These are phyloP conservation scores for Bipolaris bicolor DNA, from an alignment of 2,329 filamentous ascomycete species.

Conservation along the genomic window DNA sequence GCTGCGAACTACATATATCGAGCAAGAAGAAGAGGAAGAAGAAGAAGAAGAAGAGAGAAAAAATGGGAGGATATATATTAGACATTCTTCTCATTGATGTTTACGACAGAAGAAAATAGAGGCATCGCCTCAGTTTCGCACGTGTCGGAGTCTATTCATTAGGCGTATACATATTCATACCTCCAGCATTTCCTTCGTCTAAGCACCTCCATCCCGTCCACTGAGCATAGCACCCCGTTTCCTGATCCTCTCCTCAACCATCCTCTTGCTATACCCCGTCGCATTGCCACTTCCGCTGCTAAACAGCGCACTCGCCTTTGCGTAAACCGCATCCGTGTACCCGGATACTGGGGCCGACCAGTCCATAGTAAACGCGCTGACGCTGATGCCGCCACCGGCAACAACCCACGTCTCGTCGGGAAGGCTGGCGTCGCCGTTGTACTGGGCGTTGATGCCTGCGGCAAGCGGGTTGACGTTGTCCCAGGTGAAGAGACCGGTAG, in stretches of 20 bases:
- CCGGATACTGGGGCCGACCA: constrained; percentile 55
- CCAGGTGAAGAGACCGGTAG: constrained; percentile 55
- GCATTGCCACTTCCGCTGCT: constrained; percentile 5
- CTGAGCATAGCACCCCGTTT: constrained; percentile 22
- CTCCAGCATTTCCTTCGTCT: too few relatives aligned
- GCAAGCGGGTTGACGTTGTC: constrained; percentile 56
- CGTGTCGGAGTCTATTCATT: too few relatives aligned
- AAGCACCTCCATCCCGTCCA: constrained; percentile 10
- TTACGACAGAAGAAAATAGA: not conserved
- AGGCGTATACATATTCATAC: too few relatives aligned
- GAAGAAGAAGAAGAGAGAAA: too few relatives aligned
- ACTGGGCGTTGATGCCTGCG: constrained; percentile 58
- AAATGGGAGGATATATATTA: too few relatives aligned
- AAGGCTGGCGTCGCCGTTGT: constrained; percentile 60
- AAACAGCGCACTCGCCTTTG: constrained; percentile 21
- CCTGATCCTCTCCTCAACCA: constrained; percentile 26
- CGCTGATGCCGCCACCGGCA: constrained; percentile 50
- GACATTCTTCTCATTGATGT: too few relatives aligned
- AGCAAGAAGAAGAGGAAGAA: too few relatives aligned
- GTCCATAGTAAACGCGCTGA: constrained; percentile 59
- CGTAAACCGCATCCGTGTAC: constrained; percentile 31
- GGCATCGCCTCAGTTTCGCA: too few relatives aligned
- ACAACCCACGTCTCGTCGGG: constrained; percentile 59
- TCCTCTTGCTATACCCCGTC: constrained; percentile 27
- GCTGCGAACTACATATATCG: too few relatives aligned